Base-by-base conservation (phyloP, 2,329 filamentous ascomycete genomes). In the Ophioceras dolichostomum region DNA sequence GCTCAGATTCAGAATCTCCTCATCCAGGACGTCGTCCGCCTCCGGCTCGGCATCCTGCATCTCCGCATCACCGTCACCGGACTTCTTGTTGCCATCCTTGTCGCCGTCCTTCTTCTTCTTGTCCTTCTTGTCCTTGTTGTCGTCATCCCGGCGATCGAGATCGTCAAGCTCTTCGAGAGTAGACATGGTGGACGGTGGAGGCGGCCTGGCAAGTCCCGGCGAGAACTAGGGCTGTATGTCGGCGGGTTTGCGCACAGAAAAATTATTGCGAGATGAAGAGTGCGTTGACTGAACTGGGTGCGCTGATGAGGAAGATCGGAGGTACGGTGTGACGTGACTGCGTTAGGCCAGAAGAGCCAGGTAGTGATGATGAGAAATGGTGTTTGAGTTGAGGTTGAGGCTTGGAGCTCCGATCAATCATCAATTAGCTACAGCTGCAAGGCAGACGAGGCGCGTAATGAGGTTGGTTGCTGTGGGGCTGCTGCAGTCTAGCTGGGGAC, bases 81-180 rank as follows among this genome's bases (percentile, higher is more conserved):
- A 60, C 58, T 74, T 73, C 35, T 59, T 64, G 48, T 70, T 63
- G 49, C 72, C 70, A 49, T 73, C 68, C 49, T 76, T 68, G 57
- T 80, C 70, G 16, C 45, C 43, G 30, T 45, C 45, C 38, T 56
- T 49, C 38, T 55, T 49, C 41, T 55, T 51, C 24, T 56, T 48
- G 44, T 59, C 57, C 45, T 60, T 53, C 43, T 55, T 49, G 22
- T 54, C 52, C 43, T 58, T 57, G 58, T 87, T 78, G 52, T 85
- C 79, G 68, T 77, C 80, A 59, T 77, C 75, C 61, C 80, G 76
- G 61, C 79, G 81, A 68, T 91, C 83, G 59, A 93, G 71, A 60
- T 88, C 83, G 57, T 93, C 85, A 56, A 93, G 81, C 67, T 93
- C 86, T 67, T 94, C 86, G 53, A 93, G 78, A 49, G 84, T 91